Evolutionary conservation across 768 basidiomycete species (phyloP).

Genomic region (Agrocybe pediades): DNA sequence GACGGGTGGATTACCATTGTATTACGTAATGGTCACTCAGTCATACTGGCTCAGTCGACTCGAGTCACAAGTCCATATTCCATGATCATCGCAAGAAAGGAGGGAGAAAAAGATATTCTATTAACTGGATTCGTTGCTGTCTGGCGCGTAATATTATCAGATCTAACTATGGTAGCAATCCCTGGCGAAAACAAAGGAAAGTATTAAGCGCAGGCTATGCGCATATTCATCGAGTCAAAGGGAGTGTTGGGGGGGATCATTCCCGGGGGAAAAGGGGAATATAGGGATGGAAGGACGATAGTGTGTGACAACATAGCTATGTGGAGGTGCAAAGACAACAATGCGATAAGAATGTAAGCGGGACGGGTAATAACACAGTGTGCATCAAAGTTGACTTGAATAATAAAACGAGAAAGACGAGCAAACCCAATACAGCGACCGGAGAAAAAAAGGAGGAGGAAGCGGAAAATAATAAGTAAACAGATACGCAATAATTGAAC

Average conservation of each 20-base stretch:
- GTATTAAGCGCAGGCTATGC: neutral
- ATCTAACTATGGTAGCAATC: neutral
- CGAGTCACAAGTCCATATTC: too few relatives aligned
- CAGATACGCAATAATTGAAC: conserved; percentile 12
- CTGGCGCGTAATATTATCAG: neutral
- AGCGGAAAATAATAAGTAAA: neutral
- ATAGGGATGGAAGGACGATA: neutral
- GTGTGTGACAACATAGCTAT: conserved; percentile 1
- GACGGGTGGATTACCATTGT: neutral
- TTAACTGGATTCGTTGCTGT: conserved; percentile 1
- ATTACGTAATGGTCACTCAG: neutral
- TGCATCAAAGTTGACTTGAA: conserved; percentile 10
- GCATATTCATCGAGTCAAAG: neutral
- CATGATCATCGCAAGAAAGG: too few relatives aligned
- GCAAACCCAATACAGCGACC: conserved; percentile 15
- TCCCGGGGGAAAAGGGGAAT: neutral
- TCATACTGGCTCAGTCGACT: too few relatives aligned
- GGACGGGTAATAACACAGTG: conserved; percentile 18
- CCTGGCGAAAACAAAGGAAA: neutral
- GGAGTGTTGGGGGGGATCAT: neutral
- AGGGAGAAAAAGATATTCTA: neutral
- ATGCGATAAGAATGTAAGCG: conserved; percentile 14
- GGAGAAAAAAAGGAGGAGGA: conserved; percentile 3
- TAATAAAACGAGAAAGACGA: conserved; percentile 4
- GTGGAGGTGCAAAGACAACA: conserved; percentile 21